These are phyloP conservation scores for Capsicum baccatum DNA, from an alignment of 257 asterid genomes.

Conservation along the genomic window DNA sequence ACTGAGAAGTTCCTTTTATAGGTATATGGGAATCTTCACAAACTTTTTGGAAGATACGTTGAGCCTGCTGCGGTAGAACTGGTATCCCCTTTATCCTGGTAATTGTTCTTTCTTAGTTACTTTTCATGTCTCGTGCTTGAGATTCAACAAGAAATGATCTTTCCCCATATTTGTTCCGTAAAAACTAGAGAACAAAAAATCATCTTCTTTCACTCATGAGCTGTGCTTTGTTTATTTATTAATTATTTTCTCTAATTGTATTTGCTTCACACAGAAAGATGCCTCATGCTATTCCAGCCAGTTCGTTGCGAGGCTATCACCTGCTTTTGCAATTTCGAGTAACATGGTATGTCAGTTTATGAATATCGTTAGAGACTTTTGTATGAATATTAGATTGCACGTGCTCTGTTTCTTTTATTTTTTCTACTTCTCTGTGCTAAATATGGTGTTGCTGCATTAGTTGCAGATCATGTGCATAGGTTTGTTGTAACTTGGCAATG, in stretches of 20 bases:
- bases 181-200: background rate
- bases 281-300: constrained; percentile 59
- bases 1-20: constrained; percentile 34
- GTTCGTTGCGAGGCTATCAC: constrained; percentile 78
- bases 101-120: constrained; percentile 37
- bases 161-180: constrained; percentile 1
- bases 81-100: constrained; percentile 65
- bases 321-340: constrained; percentile 65
- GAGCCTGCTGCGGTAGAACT: constrained; percentile 56
- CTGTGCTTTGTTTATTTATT: background rate
- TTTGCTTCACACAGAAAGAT: constrained; percentile 53
- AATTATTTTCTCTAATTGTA: constrained; percentile 17
- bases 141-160: background rate
- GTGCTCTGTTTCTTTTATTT: background rate
- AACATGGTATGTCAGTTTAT: constrained; percentile 67
- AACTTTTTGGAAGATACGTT: constrained; percentile 52
- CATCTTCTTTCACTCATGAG: constrained; percentile 9
- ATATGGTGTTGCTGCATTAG: constrained; percentile 4
- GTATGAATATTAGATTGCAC: background rate
- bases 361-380: constrained; percentile 9
- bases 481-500: constrained; percentile 1
- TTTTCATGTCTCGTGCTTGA: constrained; percentile 22
- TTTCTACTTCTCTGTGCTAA: background rate
- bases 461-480: background rate
- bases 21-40: constrained; percentile 65